phyloP scores from a whole-genome alignment of 176 grass and related monocot species.

The Paspalum vaginatum region DNA sequence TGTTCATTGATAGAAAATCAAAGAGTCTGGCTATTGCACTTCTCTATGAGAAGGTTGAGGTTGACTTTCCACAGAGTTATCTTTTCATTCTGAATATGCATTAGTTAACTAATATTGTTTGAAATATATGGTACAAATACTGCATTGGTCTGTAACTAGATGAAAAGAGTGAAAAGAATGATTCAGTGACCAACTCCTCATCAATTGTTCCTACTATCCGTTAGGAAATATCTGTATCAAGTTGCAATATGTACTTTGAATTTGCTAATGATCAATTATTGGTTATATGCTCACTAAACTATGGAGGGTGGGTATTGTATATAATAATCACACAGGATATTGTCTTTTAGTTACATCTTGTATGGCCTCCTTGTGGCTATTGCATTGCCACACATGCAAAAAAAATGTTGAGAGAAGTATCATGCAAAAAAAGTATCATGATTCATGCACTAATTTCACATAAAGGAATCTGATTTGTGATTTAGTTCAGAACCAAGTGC shows the following conservation, averaged over 20 bases:
- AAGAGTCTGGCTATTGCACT: not conserved
- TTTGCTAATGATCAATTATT: constrained; percentile 38
- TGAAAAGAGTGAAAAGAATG: constrained; percentile 3
- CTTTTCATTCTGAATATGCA: constrained; percentile 9
- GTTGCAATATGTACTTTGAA: constrained; percentile 16
- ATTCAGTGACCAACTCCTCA: not conserved
- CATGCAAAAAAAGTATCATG: constrained; percentile 21
- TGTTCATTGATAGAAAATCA: not conserved
- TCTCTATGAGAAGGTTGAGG: constrained; percentile 1
- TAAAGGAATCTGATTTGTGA: not conserved
- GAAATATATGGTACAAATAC: constrained; percentile 19
- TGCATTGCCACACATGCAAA: not conserved
- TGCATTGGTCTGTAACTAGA: constrained; percentile 5
- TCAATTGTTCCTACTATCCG: constrained; percentile 8
- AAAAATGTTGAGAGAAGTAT: constrained; percentile 21
- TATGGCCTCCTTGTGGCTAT: constrained; percentile 13
- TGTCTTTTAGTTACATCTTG: constrained; percentile 12
- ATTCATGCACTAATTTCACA: not conserved
- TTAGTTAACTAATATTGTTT: not conserved
- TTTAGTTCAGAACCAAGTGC: constrained; percentile 25
- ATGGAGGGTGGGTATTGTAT: constrained; percentile 39
- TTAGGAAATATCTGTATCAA: not conserved
- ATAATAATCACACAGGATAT: constrained; percentile 5
- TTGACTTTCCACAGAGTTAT: not conserved
- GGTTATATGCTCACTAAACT: constrained; percentile 24